Conservation (phyloP, 257 asterid genomes). For the Linderniella brevidens region DNA sequence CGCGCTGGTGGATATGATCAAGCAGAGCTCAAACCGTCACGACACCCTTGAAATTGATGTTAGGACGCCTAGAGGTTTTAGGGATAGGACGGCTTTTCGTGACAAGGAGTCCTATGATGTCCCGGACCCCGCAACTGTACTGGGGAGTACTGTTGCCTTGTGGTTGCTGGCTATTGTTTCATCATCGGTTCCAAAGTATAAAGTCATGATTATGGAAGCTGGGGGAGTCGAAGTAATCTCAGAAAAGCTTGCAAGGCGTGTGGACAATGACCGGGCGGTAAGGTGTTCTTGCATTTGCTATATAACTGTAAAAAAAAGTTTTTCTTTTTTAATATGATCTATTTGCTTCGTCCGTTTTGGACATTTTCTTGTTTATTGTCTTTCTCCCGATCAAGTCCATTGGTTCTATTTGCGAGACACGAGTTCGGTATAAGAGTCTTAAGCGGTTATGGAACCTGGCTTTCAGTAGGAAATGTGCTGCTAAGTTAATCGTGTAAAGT, state of each 20-base stretch:
- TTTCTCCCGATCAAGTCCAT: too few species aligned
- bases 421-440: too few species aligned
- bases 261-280: constrained; percentile 38
- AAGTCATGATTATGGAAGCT: constrained; percentile 72
- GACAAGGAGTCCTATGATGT: constrained; percentile 17
- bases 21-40: constrained; percentile 18
- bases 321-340: background rate
- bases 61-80: constrained; percentile 38
- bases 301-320: constrained; percentile 4
- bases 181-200: constrained; percentile 50
- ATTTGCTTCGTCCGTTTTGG: constrained; percentile 1
- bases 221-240: constrained; percentile 88
- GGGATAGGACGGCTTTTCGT: constrained; percentile 38
- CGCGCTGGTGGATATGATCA: constrained; percentile 60
- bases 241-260: constrained; percentile 45
- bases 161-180: constrained; percentile 91
- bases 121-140: constrained; percentile 48
- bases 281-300: constrained; percentile 10
- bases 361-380: constrained; percentile 2
- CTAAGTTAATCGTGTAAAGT: too few species aligned
- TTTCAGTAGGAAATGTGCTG: too few species aligned
- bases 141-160: constrained; percentile 55
- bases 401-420: too few species aligned
- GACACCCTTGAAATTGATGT: constrained; percentile 32
- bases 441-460: too few species aligned